A percentile compares a stretch with the other conserved stretches of the same genome.
Conservation (phyloP, 768 basidiomycete genomes). For the Erythrobasidium yunnanense region DNA sequence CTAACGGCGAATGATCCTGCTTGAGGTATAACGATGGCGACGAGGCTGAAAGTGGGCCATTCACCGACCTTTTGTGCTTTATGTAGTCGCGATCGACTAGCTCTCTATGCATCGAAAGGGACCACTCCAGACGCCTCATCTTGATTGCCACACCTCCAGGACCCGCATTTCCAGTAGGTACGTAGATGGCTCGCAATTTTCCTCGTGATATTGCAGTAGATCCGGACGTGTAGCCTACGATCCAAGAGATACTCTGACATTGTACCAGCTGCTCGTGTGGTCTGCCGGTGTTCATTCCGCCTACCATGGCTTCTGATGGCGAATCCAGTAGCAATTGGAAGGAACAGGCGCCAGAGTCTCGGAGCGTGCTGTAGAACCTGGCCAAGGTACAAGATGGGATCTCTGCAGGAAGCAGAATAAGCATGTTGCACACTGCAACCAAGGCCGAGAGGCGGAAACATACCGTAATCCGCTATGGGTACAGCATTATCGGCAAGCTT, state of each 20-base stretch:
- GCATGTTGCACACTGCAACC: neutral
- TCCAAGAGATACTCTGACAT: neutral
- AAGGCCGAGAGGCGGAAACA: neutral
- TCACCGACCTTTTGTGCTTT: neutral
- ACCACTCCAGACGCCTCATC: neutral
- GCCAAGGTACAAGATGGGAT: neutral
- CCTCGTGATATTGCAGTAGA: neutral
- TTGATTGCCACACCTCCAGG: neutral
- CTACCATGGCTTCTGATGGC: neutral
- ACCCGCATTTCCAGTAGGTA: neutral
- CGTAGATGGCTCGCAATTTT: neutral
- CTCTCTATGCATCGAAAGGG: neutral
- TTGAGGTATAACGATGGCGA: too few relatives aligned
- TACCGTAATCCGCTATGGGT: neutral
- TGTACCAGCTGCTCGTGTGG: neutral
- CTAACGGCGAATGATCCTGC: too few relatives aligned
- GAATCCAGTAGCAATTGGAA: neutral
- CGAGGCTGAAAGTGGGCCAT: neutral
- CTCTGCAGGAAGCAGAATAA: neutral
- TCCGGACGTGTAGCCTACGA: neutral
- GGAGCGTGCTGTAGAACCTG: neutral
- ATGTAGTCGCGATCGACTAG: neutral
- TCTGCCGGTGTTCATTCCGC: neutral
- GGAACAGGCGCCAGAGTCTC: neutral
- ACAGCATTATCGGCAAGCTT: neutral